Evolutionary conservation across 176 grass and related monocot species (phyloP).

Genomic region (Oryza meyeriana): DNA sequence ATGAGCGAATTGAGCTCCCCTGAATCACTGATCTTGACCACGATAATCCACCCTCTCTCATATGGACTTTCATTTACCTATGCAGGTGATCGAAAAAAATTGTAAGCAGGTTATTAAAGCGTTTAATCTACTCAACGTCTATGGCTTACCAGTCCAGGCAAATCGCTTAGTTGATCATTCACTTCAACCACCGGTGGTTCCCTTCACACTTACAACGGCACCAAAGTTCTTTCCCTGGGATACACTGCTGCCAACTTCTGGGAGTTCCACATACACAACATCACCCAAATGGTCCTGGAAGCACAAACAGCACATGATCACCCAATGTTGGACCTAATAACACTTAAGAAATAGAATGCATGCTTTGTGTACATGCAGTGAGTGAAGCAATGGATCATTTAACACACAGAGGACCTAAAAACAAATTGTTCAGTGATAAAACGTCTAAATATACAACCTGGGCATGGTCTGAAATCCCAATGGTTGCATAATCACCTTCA

Average conservation of each 20-base stretch:
- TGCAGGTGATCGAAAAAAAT: neutral
- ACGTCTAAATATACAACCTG: conserved; percentile 45
- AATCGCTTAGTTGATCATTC: conserved; percentile 48
- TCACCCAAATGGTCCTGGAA: too few relatives aligned
- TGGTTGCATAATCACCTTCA: conserved; percentile 68
- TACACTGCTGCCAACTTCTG: too few relatives aligned
- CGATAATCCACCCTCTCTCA: conserved; percentile 85
- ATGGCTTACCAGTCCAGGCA: conserved; percentile 66
- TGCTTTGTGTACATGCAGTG: neutral
- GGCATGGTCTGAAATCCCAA: conserved; percentile 96
- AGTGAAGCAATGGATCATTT: neutral
- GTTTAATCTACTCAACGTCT: neutral
- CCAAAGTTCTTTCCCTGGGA: too few relatives aligned
- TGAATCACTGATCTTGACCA: conserved; percentile 72
- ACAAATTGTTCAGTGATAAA: neutral
- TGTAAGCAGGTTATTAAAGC: neutral
- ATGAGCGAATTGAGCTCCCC: conserved; percentile 75
- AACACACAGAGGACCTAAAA: neutral
- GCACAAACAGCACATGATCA: too few relatives aligned
- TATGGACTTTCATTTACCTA: conserved; percentile 84
- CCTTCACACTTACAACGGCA: too few relatives aligned
- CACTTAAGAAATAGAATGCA: neutral
- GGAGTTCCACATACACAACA: too few relatives aligned
- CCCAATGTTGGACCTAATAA: neutral
- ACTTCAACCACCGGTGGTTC: conserved; percentile 65